Evolutionary conservation across 1,284 basidiomycete species (phyloP).

Genomic region (Naganishia sp.): DNA sequence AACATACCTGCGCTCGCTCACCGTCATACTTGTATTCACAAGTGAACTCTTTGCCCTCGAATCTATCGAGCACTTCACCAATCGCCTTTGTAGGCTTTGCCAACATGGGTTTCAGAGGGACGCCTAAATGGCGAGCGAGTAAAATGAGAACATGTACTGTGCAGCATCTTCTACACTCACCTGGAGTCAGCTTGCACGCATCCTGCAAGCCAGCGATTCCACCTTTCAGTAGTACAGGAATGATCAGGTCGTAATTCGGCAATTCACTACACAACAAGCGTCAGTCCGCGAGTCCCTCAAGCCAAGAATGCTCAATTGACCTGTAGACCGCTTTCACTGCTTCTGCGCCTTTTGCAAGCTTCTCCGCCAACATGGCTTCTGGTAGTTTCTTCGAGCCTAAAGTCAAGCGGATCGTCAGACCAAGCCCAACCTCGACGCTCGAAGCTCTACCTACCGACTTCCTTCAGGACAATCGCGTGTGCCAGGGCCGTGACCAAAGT

Average conservation of each 20-base stretch:
- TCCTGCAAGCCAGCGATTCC: conserved; percentile 73
- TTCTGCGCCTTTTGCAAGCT: conserved; percentile 76
- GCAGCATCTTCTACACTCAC: conserved; percentile 45
- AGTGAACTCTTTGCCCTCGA: conserved; percentile 93
- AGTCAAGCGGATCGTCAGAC: neutral
- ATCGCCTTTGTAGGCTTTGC: conserved; percentile 99
- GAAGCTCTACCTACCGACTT: conserved; percentile 60
- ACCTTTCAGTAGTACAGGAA: conserved; percentile 82
- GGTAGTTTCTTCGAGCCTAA: conserved; percentile 71
- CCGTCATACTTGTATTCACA: conserved; percentile 99
- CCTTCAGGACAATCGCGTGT: conserved; percentile 78
- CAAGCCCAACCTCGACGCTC: neutral
- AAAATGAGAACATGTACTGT: neutral
- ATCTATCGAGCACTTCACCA: conserved; percentile 95
- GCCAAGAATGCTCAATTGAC: conserved; percentile 55
- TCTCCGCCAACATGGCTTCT: conserved; percentile 69
- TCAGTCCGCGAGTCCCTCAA: neutral
- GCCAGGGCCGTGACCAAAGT: conserved; percentile 86
- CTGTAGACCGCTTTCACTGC: conserved; percentile 90
- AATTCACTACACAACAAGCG: conserved; percentile 67
- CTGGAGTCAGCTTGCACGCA: conserved; percentile 88
- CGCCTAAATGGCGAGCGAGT: conserved; percentile 50
- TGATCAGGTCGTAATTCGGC: conserved; percentile 87
- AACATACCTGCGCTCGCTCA: conserved; percentile 82
- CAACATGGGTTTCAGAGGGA: conserved; percentile 98